These are phyloP conservation scores for Lachancea mirantina DNA, from an alignment of 805 yeast species.

Conservation along the genomic window DNA sequence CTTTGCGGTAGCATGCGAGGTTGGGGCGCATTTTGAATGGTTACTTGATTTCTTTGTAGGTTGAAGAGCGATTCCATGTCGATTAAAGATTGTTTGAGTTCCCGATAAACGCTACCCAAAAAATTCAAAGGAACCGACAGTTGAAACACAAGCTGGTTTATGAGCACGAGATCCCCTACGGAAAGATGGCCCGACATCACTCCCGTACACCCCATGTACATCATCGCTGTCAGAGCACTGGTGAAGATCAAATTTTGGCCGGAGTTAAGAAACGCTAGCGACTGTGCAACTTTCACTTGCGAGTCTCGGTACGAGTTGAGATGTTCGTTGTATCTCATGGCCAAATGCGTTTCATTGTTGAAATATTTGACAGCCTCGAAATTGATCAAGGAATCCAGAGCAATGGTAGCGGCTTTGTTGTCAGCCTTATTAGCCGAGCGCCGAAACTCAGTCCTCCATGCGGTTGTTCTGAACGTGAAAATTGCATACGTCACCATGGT, in stretches of 20 bases:
- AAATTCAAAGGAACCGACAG: conserved; percentile 91
- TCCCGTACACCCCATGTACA: conserved; percentile 96
- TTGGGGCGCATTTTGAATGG: conserved; percentile 58
- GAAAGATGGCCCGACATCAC: conserved; percentile 76
- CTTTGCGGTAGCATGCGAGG: conserved; percentile 41
- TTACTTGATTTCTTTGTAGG: conserved; percentile 66
- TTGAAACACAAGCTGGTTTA: conserved; percentile 94
- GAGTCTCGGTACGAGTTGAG: conserved; percentile 61
- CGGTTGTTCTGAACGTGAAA: conserved; percentile 86
- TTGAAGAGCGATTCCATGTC: conserved; percentile 95
- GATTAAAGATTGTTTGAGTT: conserved; percentile 80
- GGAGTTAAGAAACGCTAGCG: conserved; percentile 67
- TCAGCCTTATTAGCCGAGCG: conserved; percentile 88
- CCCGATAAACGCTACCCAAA: conserved; percentile 92
- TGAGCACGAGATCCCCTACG: conserved; percentile 91
- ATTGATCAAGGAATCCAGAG: conserved; percentile 87
- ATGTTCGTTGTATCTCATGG: conserved; percentile 70
- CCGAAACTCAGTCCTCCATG: conserved; percentile 94
- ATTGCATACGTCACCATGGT: conserved; percentile 87
- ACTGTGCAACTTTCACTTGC: conserved; percentile 75
- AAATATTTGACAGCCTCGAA: conserved; percentile 92
- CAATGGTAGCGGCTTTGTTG: conserved; percentile 90
- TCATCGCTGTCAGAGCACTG: conserved; percentile 87
- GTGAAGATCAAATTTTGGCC: conserved; percentile 81
- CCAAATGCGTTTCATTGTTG: conserved; percentile 80